Conservation (phyloP, 345 rosid species). For the Eucalyptus globulus region DNA sequence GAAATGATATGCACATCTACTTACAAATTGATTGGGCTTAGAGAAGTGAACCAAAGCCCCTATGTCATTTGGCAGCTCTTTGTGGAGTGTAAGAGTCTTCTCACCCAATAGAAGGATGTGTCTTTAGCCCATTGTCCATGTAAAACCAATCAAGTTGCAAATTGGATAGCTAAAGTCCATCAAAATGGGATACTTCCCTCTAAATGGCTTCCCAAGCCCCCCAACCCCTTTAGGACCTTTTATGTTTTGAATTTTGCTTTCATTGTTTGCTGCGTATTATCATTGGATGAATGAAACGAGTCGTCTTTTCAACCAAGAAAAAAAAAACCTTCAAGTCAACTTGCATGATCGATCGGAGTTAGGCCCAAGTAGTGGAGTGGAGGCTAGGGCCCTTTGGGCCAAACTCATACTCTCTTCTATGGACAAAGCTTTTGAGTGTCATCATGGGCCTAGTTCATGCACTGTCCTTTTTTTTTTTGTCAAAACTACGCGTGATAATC, state of each 20-base stretch:
- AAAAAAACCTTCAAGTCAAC: too few relatives aligned
- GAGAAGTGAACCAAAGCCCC: neutral
- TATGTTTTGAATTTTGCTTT: too few relatives aligned
- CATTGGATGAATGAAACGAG: neutral
- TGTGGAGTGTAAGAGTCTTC: neutral
- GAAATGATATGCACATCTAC: too few relatives aligned
- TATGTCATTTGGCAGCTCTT: neutral
- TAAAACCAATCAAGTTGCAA: fast-evolving
- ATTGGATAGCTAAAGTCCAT: neutral
- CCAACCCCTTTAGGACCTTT: neutral
- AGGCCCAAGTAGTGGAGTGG: neutral
- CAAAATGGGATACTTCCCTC: neutral
- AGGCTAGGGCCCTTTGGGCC: neutral
- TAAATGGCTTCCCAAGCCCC: neutral
- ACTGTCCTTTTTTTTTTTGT: neutral
- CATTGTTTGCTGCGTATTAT: neutral
- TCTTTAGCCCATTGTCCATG: neutral
- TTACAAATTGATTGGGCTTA: neutral
- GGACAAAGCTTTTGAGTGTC: neutral
- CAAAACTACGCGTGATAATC: too few relatives aligned
- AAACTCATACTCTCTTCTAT: neutral
- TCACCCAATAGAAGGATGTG: neutral
- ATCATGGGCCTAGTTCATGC: neutral
- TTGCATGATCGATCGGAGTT: neutral
- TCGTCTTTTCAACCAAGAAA: too few relatives aligned